Conservation (phyloP, 495 filamentous ascomycete genomes). For the Neurospora discreta region DNA sequence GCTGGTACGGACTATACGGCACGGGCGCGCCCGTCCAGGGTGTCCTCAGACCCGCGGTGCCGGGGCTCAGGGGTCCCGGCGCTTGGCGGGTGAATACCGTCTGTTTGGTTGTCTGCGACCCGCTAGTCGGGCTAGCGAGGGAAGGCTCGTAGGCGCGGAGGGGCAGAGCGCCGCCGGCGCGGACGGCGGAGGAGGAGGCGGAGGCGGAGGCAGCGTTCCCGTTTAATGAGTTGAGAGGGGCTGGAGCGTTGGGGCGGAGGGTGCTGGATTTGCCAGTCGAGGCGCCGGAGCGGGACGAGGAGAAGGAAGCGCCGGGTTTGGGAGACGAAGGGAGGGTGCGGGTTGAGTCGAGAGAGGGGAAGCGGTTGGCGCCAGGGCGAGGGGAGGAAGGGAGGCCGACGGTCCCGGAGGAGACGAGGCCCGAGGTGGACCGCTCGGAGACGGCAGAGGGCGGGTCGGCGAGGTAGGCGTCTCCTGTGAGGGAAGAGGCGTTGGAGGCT, state of each 20-base stretch:
- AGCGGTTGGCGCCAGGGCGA: constrained; percentile 34
- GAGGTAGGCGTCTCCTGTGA: constrained; percentile 4
- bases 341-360: constrained; percentile 27
- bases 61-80: constrained; percentile 32
- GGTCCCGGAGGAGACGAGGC: constrained; percentile 9
- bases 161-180: constrained; percentile 42
- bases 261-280: neutral
- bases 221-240: neutral
- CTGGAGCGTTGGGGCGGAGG: constrained; percentile 18
- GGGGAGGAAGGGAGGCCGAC: constrained; percentile 37
- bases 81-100: constrained; percentile 60
- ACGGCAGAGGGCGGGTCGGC: constrained; percentile 31
- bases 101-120: constrained; percentile 52
- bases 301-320: constrained; percentile 21
- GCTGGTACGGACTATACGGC: constrained; percentile 88
- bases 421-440: constrained; percentile 29
- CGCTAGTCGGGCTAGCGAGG: constrained; percentile 32
- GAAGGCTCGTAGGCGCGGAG: constrained; percentile 52
- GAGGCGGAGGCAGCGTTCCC: constrained; percentile 5
- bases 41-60: constrained; percentile 35
- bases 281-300: neutral
- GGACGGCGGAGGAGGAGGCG: constrained; percentile 20
- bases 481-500: constrained; percentile 11
- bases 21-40: constrained; percentile 64
- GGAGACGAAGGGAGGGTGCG: constrained; percentile 29